These are phyloP conservation scores for Aegilops bicornis DNA, from an alignment of 176 grass and related monocot species.

Conservation along the genomic window DNA sequence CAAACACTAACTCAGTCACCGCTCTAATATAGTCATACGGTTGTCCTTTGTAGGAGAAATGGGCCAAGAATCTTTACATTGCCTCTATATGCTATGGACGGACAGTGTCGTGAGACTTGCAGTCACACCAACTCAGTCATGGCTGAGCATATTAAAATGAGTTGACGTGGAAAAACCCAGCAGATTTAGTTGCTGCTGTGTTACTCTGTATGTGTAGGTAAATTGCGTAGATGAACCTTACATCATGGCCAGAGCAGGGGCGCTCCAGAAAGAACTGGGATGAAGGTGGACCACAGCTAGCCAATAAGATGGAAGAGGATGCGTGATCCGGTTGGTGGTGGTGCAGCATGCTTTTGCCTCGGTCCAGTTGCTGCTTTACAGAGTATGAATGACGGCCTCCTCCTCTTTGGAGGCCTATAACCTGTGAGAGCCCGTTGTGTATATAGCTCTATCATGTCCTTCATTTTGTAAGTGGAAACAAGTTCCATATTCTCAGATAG, in stretches of 20 bases:
- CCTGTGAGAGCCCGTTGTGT: slow-evolving; percentile 45
- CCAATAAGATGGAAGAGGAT: slow-evolving; percentile 40
- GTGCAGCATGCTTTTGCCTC: slow-evolving; percentile 43
- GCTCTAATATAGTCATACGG: not conserved
- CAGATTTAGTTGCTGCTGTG: slow-evolving; percentile 44
- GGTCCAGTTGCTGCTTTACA: slow-evolving; percentile 31
- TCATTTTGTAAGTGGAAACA: slow-evolving; percentile 43
- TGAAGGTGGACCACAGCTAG: slow-evolving; percentile 14
- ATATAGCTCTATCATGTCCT: slow-evolving; percentile 48
- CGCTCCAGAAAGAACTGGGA: slow-evolving; percentile 20
- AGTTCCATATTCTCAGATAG: slow-evolving; percentile 35
- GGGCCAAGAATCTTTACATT: slow-evolving; percentile 98
- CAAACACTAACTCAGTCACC: not conserved
- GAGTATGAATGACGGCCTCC: slow-evolving; percentile 21
- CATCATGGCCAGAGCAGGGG: slow-evolving; percentile 30
- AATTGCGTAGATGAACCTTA: slow-evolving; percentile 40
- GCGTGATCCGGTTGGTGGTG: slow-evolving; percentile 23
- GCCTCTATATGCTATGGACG: slow-evolving; percentile 87
- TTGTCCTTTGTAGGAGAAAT: slow-evolving; percentile 76
- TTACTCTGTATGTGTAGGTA: slow-evolving; percentile 52
- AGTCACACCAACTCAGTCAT: slow-evolving; percentile 22
- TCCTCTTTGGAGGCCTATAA: slow-evolving; percentile 41
- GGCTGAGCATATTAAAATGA: slow-evolving; percentile 32
- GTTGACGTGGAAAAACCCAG: slow-evolving; percentile 28
- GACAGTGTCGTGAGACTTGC: slow-evolving; percentile 67